Base-by-base conservation (phyloP, 1,139 yeast species). In the Suhomyces chickasaworum region DNA sequence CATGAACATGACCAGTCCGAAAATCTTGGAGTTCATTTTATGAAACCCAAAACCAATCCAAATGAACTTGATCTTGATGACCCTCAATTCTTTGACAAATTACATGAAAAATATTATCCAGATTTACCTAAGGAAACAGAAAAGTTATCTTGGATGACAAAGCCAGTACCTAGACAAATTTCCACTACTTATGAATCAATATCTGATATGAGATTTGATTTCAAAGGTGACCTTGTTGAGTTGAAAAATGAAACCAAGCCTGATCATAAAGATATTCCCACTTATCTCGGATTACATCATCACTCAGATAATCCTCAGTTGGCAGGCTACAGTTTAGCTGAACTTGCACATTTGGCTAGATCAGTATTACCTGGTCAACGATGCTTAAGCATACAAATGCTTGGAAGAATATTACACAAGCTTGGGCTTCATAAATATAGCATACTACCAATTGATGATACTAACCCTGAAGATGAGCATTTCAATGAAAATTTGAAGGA, bases 281-380 rank as follows among this genome's bases (percentile, higher is more conserved):
- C 86, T 0, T 73, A 78, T 38, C 65, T 81, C 42, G 99, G 97
- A 0, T 75, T 93, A 20, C 97, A 90, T 58, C 98, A 93, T 62
- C 99, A 93, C 64, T 80, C 97, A 0, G 89, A 86, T 20, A 83
- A 85, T 46, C 97, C 98, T 0, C 83, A 85, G 38, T 74, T 91
- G 46, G 96, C 99, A 0, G 99, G 99, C 0, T 93, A 93, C 63
- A 90, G 98, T 0, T 64, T 93, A 20, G 73, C 81, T 1, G 99
- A 93, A 61, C 73, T 93, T 43, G 86, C 87, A 0, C 95, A 86
- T 57, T 75, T 89, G 45, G 72, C 91, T 2, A 73, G 97, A 53
- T 89, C 97, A 1, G 80, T 86, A 0, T 81, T 86, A 45, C 82
- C 96, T 1, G 83, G 95, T 0, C 99, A 93, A 65, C 73, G 98